phyloP scores from a whole-genome alignment of 495 filamentous ascomycete species.

The Hyaloscypha hepaticicola region DNA sequence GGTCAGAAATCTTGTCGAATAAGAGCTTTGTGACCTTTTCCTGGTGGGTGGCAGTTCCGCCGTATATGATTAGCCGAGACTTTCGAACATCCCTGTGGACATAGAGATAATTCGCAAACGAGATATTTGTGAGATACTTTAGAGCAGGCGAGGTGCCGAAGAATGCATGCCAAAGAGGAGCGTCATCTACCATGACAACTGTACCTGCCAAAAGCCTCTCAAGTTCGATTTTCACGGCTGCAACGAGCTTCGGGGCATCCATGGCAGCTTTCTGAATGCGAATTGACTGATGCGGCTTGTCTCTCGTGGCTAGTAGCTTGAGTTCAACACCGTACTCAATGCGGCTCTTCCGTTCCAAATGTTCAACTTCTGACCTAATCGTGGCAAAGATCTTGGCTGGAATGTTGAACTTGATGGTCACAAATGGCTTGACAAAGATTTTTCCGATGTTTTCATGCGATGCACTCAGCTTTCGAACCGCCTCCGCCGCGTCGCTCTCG shows the following conservation, averaged over 20 bases:
- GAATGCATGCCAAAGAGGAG: conserved; percentile 16
- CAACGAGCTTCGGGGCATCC: conserved; percentile 9
- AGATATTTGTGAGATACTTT: background rate
- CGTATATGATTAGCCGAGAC: background rate
- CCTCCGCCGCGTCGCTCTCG: background rate
- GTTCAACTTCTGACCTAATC: background rate
- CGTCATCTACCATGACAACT: background rate
- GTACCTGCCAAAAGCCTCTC: conserved; percentile 19
- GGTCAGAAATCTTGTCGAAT: background rate
- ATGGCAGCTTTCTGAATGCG: background rate
- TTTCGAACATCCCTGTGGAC: background rate
- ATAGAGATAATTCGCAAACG: background rate
- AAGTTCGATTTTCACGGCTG: conserved; percentile 10
- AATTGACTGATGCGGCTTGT: background rate
- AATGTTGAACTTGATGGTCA: background rate
- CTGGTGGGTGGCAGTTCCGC: background rate
- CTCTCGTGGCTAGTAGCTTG: background rate
- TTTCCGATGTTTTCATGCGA: background rate
- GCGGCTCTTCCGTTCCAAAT: background rate
- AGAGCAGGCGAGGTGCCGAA: background rate
- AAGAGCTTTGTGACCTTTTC: background rate
- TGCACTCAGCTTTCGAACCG: background rate
- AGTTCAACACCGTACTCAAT: background rate
- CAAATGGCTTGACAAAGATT: background rate
- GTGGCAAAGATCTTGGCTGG: background rate